A percentile compares a stretch with the other conserved stretches of the same genome.
These are phyloP conservation scores for Aspergillus kassunensis DNA, from an alignment of 495 filamentous ascomycete species.

Conservation along the genomic window DNA sequence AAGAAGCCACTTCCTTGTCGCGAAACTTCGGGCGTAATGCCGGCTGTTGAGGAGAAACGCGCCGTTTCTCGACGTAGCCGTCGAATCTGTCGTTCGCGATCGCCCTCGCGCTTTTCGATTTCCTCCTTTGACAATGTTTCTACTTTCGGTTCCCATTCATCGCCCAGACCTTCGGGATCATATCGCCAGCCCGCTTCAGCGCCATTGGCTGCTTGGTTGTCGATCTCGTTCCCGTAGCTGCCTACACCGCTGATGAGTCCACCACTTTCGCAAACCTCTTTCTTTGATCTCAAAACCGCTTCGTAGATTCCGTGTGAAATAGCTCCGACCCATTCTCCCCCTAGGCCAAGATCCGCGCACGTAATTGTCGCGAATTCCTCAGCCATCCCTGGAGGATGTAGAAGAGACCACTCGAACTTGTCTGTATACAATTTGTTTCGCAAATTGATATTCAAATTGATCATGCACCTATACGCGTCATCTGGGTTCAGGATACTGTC, in stretches of 20 bases:
- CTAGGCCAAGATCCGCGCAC: conserved; percentile 83
- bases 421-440: conserved; percentile 91
- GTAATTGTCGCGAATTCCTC: conserved; percentile 90
- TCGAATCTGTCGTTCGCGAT: conserved; percentile 85
- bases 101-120: conserved; percentile 95
- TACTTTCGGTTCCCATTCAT: conserved; percentile 93
- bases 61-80: conserved; percentile 87
- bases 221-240: conserved; percentile 70
- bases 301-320: conserved; percentile 97
- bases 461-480: conserved; percentile 87
- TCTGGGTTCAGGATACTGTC: conserved; percentile 71
- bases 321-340: conserved; percentile 89
- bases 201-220: conserved; percentile 79
- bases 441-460: conserved; percentile 88
- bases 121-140: conserved; percentile 90
- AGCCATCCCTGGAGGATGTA: conserved; percentile 85
- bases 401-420: conserved; percentile 96
- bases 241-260: conserved; percentile 69
- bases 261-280: conserved; percentile 89
- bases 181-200: conserved; percentile 89
- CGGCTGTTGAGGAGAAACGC: conserved; percentile 78
- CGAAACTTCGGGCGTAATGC: conserved; percentile 63
- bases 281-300: conserved; percentile 86
- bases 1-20: conserved; percentile 55
- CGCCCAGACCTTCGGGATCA: conserved; percentile 81